Conservation (phyloP, 495 filamentous ascomycete genomes). For the Xylaria bambusicola region DNA sequence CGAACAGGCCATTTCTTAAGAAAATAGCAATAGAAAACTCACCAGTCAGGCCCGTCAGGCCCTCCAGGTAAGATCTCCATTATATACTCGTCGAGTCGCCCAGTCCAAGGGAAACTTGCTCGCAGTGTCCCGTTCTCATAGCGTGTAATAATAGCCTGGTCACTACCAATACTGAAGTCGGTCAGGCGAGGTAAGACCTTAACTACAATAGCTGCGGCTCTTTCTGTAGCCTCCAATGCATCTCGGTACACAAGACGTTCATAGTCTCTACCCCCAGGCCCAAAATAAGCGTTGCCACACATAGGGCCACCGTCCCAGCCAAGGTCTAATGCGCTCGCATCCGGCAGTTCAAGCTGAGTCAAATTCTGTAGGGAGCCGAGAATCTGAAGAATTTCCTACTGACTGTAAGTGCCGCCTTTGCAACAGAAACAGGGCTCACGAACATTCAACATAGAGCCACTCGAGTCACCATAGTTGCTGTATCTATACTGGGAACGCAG, state of each 20-base stretch:
- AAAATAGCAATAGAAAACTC: too few relatives aligned
- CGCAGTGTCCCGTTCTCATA: constrained; percentile 9
- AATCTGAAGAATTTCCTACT: constrained; percentile 1
- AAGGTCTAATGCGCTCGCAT: not conserved
- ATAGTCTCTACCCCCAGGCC: not conserved
- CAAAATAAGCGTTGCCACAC: constrained; percentile 1
- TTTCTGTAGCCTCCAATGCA: not conserved
- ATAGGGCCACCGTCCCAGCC: not conserved
- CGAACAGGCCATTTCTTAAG: too few relatives aligned
- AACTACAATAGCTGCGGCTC: not conserved
- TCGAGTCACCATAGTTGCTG: not conserved
- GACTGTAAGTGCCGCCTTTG: not conserved
- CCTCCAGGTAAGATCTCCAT: not conserved
- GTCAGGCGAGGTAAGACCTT: constrained; percentile 5
- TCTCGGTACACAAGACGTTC: not conserved
- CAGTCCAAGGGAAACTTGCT: constrained; percentile 9
- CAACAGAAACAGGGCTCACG: not conserved
- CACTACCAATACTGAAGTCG: constrained; percentile 4
- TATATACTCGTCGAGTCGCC: constrained; percentile 2
- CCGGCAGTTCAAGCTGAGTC: constrained; percentile 10
- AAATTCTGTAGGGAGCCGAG: not conserved
- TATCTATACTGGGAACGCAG: not conserved
- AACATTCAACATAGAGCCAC: not conserved
- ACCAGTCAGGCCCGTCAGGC: too few relatives aligned
- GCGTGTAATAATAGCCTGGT: not conserved